Conservation (phyloP, 305 asterid genomes). For the Vinca major region DNA sequence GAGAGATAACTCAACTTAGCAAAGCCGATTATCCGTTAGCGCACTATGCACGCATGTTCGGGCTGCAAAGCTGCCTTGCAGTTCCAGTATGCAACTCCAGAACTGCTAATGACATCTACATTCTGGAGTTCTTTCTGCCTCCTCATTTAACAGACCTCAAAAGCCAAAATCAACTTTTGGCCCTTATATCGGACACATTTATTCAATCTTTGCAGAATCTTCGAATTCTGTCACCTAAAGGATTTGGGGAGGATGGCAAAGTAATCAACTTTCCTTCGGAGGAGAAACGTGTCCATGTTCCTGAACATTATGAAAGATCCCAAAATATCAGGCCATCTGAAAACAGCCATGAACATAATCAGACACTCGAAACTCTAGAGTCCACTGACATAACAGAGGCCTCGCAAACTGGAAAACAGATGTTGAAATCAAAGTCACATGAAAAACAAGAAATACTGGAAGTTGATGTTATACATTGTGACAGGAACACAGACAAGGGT, state of each 20-base stretch:
- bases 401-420: slow-evolving; percentile 6
- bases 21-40: too few relatives aligned
- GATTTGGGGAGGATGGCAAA: neutral
- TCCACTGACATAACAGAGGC: neutral
- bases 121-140: slow-evolving; percentile 19
- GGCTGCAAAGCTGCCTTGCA: too few relatives aligned
- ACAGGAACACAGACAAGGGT: neutral
- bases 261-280: slow-evolving; percentile 2
- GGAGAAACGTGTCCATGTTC: slow-evolving; percentile 3
- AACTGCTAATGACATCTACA: neutral
- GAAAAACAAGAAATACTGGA: neutral
- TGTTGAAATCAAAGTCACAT: neutral
- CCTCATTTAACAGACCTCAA: neutral
- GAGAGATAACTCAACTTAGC: too few relatives aligned
- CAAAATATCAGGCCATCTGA: neutral
- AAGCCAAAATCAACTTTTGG: slow-evolving; percentile 7
- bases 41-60: too few relatives aligned
- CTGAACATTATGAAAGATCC: neutral
- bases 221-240: slow-evolving; percentile 1
- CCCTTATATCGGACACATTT: neutral
- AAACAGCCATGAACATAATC: neutral
- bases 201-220: neutral
- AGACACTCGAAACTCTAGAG: neutral
- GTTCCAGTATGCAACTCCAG: neutral
- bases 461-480: neutral